Conservation (phyloP, 2,329 filamentous ascomycete species). For the Ascochyta koolunga region DNA sequence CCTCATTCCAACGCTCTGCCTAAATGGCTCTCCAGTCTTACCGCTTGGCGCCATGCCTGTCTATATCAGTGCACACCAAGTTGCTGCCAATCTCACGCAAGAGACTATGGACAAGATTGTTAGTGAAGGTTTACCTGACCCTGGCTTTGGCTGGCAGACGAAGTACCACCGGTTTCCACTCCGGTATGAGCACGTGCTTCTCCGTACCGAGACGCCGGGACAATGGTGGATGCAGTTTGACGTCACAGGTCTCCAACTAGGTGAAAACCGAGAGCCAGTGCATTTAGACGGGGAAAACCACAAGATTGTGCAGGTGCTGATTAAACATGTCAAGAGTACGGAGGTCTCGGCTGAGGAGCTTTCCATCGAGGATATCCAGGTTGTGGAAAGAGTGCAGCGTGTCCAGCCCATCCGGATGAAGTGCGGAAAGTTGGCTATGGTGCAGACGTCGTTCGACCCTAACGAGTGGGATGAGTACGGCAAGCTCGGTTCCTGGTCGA, state of each 20-base stretch:
- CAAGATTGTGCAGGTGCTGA: slow-evolving; percentile 34
- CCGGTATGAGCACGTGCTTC: slow-evolving; percentile 33
- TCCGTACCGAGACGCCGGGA: slow-evolving; percentile 21
- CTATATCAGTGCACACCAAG: slow-evolving; percentile 30
- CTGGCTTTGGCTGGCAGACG: slow-evolving; percentile 16
- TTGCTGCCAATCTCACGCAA: slow-evolving; percentile 23
- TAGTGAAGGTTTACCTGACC: slow-evolving; percentile 8
- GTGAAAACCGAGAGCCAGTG: slow-evolving; percentile 1
- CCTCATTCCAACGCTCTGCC: slow-evolving; percentile 17
- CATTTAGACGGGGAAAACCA: slow-evolving; percentile 25
- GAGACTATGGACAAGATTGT: slow-evolving; percentile 14
- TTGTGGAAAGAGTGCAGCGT: slow-evolving; percentile 28
- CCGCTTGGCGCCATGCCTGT: slow-evolving; percentile 32
- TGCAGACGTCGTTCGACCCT: slow-evolving; percentile 33
- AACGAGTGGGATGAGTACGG: slow-evolving; percentile 40
- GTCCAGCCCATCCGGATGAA: slow-evolving; percentile 33
- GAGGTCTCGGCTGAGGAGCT: neutral
- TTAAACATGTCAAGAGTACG: slow-evolving; percentile 18
- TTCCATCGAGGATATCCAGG: slow-evolving; percentile 33
- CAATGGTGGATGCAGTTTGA: slow-evolving; percentile 37
- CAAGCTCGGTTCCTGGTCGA: slow-evolving; percentile 31
- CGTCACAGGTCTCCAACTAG: slow-evolving; percentile 24
- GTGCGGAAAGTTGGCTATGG: slow-evolving; percentile 36
- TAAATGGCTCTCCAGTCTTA: slow-evolving; percentile 32
- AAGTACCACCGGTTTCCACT: slow-evolving; percentile 26